Conservation (phyloP, 2,329 filamentous ascomycete species). For the Trichoderma sp. region DNA sequence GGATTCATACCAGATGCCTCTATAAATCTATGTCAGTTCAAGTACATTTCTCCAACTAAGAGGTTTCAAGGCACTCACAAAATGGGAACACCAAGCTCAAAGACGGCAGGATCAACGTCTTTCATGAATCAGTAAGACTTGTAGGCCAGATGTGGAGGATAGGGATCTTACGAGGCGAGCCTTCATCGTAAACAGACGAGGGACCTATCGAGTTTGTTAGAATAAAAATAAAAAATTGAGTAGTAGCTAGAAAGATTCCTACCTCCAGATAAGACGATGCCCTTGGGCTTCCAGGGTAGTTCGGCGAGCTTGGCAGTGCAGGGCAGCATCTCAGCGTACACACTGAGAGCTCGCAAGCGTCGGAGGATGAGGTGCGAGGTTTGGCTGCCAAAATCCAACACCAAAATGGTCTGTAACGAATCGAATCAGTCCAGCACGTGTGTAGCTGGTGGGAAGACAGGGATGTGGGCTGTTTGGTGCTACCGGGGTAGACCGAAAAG, state of each 20-base stretch:
- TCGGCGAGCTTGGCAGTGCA: constrained; percentile 81
- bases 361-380: constrained; percentile 71
- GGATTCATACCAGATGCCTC: background rate
- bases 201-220: constrained; percentile 36
- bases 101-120: constrained; percentile 72
- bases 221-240: background rate
- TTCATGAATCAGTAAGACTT: constrained; percentile 42
- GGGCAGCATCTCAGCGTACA: constrained; percentile 67
- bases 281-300: constrained; percentile 76
- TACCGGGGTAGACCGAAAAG: no score
- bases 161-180: constrained; percentile 51
- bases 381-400: constrained; percentile 38
- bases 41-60: no score
- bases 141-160: background rate
- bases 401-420: constrained; percentile 55
- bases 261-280: constrained; percentile 62
- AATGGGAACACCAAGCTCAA: constrained; percentile 60
- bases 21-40: background rate
- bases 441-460: no score
- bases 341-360: constrained; percentile 35
- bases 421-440: no score
- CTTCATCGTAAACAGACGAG: constrained; percentile 71
- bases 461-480: no score
- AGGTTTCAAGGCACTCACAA: constrained; percentile 33
- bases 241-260: background rate